Evolutionary conservation across 169 alveolate species (phyloP), one percentile per base, ranked within the genome.

Genomic region (Eimeria acervulina): DNA sequence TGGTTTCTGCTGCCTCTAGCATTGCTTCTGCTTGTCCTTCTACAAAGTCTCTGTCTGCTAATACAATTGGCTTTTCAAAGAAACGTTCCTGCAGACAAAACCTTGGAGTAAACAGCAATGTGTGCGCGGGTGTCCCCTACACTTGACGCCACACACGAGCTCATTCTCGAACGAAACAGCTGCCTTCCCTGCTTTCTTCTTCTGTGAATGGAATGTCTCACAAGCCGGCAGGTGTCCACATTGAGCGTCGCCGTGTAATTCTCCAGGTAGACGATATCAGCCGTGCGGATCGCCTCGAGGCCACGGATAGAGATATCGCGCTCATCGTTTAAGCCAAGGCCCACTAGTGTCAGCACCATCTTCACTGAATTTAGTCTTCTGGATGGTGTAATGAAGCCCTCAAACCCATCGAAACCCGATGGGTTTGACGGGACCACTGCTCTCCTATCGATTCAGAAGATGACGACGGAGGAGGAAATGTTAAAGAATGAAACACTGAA

Each of bases 11-110:
- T 72, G 96, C 93, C 13, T 97, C 97, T 33, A 98, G 88, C 97
- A 98, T 97, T 33, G 97, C 97, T 17, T 97, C 99, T 38, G 97
- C 96, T 4, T 96, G 97, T 21, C 97, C 96, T 95, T 98, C 99
- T 19, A 98, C 98, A 95, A 98, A 96, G 72, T 97, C 98, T 80
- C 99, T 97, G 96, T 98, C 99, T 4, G 99, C 99, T 83, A 96
- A 97, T 8, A 95, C 52, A 42, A 96, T 80, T 10, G 87, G 66
- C 33, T 96, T 94, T 59, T 80, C 95, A n/a, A 70, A 85, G 70
- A 55, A 96, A 15, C 70, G 83, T 63, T 96, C 96, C 96, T 96
- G 96, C 28, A 26, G 26, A 38, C 2, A 13, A 81, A 17, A 92
- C 40, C 52, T 8, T 33, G 26, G 26, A 31, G 21, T 19, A 0